phyloP scores from a whole-genome alignment of 2,329 filamentous ascomycete genomes.

The Eutypa lata region DNA sequence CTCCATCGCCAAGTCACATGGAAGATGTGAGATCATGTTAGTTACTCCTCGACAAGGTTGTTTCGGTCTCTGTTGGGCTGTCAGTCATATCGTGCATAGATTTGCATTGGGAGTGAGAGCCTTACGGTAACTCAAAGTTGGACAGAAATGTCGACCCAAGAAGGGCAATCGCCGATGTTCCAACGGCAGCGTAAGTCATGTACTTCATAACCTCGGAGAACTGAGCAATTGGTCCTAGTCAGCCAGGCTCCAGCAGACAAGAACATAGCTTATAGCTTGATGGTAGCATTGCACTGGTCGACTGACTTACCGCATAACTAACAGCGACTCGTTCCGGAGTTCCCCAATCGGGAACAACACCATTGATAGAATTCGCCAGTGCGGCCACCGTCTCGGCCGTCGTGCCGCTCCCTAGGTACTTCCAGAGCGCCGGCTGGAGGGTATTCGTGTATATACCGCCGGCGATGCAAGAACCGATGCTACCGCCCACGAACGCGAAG shows the following conservation, averaged over 20 bases:
- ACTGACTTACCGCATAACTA: conserved; percentile 32
- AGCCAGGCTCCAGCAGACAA: not conserved
- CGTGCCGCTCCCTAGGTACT: conserved; percentile 31
- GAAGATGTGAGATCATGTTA: no score
- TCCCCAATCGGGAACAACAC: conserved; percentile 36
- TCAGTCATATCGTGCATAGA: conserved; percentile 1
- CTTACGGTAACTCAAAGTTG: conserved; percentile 18
- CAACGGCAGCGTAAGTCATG: conserved; percentile 24
- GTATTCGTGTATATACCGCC: conserved; percentile 49
- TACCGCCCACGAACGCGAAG: conserved; percentile 37
- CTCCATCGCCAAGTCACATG: no score
- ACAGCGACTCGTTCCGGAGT: conserved; percentile 37
- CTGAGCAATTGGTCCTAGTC: conserved; percentile 10
- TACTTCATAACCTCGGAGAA: conserved; percentile 25
- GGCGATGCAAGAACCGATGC: conserved; percentile 38
- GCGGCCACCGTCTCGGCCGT: conserved; percentile 29
- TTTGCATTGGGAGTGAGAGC: not conserved
- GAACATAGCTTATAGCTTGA: no score
- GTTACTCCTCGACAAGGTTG: conserved; percentile 10
- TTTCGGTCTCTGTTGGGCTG: conserved; percentile 9
- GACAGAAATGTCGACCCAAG: conserved; percentile 19
- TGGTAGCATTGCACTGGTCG: no score
- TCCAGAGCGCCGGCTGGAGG: conserved; percentile 33
- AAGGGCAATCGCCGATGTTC: conserved; percentile 14
- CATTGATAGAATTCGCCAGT: conserved; percentile 44